Conservation (phyloP, 805 yeast genomes). For the Nakazawaea holstii region DNA sequence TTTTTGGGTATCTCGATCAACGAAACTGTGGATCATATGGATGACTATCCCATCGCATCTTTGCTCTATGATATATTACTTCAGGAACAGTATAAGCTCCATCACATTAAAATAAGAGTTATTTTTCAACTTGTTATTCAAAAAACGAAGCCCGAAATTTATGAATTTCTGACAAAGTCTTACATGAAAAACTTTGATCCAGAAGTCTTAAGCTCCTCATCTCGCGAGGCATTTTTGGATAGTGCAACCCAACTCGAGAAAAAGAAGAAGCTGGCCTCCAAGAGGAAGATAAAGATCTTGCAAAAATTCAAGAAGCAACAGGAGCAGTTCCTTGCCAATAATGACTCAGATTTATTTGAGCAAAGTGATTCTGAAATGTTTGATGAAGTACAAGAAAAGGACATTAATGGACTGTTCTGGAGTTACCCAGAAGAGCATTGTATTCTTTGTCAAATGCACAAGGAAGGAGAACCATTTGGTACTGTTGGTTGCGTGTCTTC, state of each 20-base stretch:
- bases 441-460: conserved; percentile 76
- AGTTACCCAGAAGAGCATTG: conserved; percentile 70
- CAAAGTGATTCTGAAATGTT: conserved; percentile 18
- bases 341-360: neutral
- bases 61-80: conserved; percentile 34
- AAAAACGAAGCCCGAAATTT: conserved; percentile 18
- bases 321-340: conserved; percentile 47
- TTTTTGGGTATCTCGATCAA: neutral
- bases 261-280: conserved; percentile 66
- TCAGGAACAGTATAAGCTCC: conserved; percentile 32
- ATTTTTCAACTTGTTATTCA: conserved; percentile 31
- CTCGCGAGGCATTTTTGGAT: conserved; percentile 8
- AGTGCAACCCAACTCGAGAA: conserved; percentile 39
- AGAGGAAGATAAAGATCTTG: conserved; percentile 63
- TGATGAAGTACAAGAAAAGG: conserved; percentile 30
- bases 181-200: conserved; percentile 31
- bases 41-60: conserved; percentile 23
- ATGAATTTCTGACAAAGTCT: conserved; percentile 25
- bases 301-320: conserved; percentile 81
- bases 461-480: conserved; percentile 66
- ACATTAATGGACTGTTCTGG: conserved; percentile 41
- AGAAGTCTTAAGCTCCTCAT: conserved; percentile 1
- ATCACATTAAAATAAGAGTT: conserved; percentile 53
- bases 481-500: conserved; percentile 58
- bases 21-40: neutral